Evolutionary conservation across 768 basidiomycete genomes (phyloP).

Genomic region (Rhodotorula paludigena): DNA sequence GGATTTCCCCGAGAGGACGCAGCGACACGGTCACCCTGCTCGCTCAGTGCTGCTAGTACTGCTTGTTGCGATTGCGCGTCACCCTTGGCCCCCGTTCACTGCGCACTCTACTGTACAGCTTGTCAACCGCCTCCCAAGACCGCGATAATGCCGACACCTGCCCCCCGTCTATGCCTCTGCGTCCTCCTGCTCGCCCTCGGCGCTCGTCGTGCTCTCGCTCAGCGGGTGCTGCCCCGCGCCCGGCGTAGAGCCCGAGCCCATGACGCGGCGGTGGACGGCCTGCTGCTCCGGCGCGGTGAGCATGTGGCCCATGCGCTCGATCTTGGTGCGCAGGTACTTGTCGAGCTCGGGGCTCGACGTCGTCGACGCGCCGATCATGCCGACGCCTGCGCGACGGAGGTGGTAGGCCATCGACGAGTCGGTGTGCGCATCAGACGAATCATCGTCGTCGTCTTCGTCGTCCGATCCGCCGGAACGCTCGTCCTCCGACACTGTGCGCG

Average conservation of each 20-base stretch:
- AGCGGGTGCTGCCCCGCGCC: not conserved
- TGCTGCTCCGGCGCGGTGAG: slow-evolving; percentile 51
- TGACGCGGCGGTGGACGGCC: not conserved
- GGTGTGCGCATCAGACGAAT: slow-evolving; percentile 39
- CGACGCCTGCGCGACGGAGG: slow-evolving; percentile 59
- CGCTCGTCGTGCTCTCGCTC: not conserved
- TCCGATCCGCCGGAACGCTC: not conserved
- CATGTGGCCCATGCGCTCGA: slow-evolving; percentile 96
- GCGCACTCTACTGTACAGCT: slow-evolving; percentile 5
- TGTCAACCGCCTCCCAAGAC: not conserved
- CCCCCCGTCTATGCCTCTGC: not conserved
- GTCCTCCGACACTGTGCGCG: not conserved
- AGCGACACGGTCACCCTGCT: not conserved
- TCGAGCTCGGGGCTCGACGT: slow-evolving; percentile 81
- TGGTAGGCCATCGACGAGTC: slow-evolving; percentile 45
- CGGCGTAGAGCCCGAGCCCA: not conserved
- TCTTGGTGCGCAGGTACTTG: slow-evolving; percentile 90
- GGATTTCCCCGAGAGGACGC: too few species aligned
- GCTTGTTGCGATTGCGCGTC: not conserved
- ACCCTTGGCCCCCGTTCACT: too few species aligned
- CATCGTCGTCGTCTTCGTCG: slow-evolving; percentile 1
- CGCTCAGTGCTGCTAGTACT: too few species aligned
- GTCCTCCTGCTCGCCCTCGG: not conserved
- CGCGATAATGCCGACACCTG: not conserved
- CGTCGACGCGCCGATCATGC: slow-evolving; percentile 71